Conservation (phyloP, 208 protist genomes). For the Trypanosoma boissoni region DNA sequence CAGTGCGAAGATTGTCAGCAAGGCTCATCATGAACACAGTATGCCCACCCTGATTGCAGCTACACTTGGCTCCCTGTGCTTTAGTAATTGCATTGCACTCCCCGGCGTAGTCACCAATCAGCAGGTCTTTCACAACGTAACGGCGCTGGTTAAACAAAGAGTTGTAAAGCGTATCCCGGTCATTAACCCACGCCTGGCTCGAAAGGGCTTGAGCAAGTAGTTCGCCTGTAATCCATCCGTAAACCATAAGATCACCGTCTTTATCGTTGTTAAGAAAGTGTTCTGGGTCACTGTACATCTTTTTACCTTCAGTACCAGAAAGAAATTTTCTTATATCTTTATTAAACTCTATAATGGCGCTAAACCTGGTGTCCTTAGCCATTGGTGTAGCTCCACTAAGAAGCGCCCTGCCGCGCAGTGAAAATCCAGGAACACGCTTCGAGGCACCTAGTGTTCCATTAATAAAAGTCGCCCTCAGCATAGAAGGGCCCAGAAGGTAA, state of each 20-base stretch:
- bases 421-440: not conserved
- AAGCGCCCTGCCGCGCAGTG: not conserved
- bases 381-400: not conserved
- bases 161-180: not conserved
- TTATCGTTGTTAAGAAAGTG: not conserved
- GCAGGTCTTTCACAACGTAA: not conserved
- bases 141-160: not conserved
- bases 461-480: no score
- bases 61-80: not conserved
- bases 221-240: not conserved
- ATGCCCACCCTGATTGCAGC: not conserved
- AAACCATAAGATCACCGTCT: not conserved
- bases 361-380: not conserved
- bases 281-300: not conserved
- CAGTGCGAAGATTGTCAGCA: not conserved
- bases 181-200: not conserved
- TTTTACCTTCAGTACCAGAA: not conserved
- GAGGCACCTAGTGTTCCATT: slow-evolving; percentile 15
- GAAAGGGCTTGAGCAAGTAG: not conserved
- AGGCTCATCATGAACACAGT: not conserved
- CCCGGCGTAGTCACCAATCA: not conserved
- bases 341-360: not conserved
- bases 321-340: not conserved
- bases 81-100: not conserved
- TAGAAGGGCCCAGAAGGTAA: slow-evolving; percentile 18